These are phyloP conservation scores for Grifola frondosa DNA, from an alignment of 1,284 basidiomycete species.

Conservation along the genomic window DNA sequence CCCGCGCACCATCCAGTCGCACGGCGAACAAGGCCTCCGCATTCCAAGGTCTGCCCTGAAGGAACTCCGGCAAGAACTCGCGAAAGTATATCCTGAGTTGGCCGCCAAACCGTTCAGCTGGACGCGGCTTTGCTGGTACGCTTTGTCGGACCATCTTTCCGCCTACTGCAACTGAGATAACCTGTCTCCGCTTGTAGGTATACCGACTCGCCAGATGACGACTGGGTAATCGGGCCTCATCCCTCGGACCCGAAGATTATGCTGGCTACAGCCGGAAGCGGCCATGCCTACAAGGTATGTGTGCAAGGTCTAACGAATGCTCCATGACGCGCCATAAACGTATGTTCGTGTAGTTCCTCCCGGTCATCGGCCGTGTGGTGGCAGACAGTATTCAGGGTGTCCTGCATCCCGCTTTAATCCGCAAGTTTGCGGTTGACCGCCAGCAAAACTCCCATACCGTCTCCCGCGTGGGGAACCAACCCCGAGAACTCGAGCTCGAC, in stretches of 20 bases:
- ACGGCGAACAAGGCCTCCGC: conserved; percentile 55
- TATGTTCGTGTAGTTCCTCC: conserved; percentile 66
- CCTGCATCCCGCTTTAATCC: conserved; percentile 47
- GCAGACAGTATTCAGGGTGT: conserved; percentile 69
- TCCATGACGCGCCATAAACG: neutral
- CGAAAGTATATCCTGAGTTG: conserved; percentile 70
- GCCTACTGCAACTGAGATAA: neutral
- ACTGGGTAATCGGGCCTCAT: conserved; percentile 78
- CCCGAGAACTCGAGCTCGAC: conserved; percentile 43
- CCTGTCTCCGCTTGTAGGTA: conserved; percentile 48
- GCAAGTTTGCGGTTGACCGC: conserved; percentile 56
- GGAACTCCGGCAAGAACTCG: conserved; percentile 51
- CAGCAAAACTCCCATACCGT: conserved; percentile 28
- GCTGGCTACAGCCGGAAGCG: conserved; percentile 76
- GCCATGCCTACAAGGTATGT: conserved; percentile 79
- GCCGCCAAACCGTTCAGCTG: conserved; percentile 61
- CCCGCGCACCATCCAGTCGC: conserved; percentile 60
- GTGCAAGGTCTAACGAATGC: neutral
- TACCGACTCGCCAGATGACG: conserved; percentile 71
- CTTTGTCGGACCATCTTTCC: neutral
- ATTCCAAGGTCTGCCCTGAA: conserved; percentile 60
- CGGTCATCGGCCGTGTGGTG: conserved; percentile 76
- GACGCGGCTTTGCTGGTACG: conserved; percentile 84
- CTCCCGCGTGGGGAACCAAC: conserved; percentile 33
- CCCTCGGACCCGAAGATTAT: conserved; percentile 57